Evolutionary conservation across 2,329 filamentous ascomycete genomes (phyloP).

Genomic region (Aureobasidium sp.): DNA sequence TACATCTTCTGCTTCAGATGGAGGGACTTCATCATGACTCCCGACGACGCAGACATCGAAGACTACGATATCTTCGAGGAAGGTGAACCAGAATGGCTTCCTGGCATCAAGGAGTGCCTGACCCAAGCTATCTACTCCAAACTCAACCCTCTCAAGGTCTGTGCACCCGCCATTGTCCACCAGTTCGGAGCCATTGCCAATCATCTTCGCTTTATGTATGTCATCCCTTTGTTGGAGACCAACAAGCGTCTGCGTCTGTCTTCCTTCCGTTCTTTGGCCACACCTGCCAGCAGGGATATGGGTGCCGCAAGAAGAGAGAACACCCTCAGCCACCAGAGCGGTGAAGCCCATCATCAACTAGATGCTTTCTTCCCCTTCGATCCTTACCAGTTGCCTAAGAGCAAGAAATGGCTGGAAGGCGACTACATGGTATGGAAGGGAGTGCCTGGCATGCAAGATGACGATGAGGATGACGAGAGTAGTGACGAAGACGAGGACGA

Average conservation of each 20-base stretch:
- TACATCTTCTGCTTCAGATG: slow-evolving; percentile 98
- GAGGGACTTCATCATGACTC: slow-evolving; percentile 69
- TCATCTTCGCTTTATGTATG: slow-evolving; percentile 80
- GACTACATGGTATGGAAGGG: slow-evolving; percentile 78
- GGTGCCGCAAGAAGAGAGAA: slow-evolving; percentile 49
- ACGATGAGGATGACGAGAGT: slow-evolving; percentile 43
- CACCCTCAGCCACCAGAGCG: slow-evolving; percentile 47
- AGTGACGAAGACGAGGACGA: slow-evolving; percentile 35
- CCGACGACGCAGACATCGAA: slow-evolving; percentile 33
- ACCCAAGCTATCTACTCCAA: slow-evolving; percentile 74
- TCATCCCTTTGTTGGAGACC: slow-evolving; percentile 78
- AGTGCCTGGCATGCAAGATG: slow-evolving; percentile 56
- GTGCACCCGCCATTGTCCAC: slow-evolving; percentile 79
- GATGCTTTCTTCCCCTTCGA: slow-evolving; percentile 98
- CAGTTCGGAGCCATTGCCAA: slow-evolving; percentile 86
- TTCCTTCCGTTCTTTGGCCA: slow-evolving; percentile 37
- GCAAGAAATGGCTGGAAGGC: slow-evolving; percentile 77
- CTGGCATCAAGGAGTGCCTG: slow-evolving; percentile 66
- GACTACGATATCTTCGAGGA: slow-evolving; percentile 52
- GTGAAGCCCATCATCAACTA: slow-evolving; percentile 75
- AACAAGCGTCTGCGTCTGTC: slow-evolving; percentile 84
- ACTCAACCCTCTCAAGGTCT: slow-evolving; percentile 92
- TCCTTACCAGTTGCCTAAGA: slow-evolving; percentile 83
- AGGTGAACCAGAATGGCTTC: slow-evolving; percentile 71
- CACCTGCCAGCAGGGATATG: slow-evolving; percentile 40